Evolutionary conservation across 1,284 basidiomycete species (phyloP).

Genomic region (Veloporphyrellus conicus): DNA sequence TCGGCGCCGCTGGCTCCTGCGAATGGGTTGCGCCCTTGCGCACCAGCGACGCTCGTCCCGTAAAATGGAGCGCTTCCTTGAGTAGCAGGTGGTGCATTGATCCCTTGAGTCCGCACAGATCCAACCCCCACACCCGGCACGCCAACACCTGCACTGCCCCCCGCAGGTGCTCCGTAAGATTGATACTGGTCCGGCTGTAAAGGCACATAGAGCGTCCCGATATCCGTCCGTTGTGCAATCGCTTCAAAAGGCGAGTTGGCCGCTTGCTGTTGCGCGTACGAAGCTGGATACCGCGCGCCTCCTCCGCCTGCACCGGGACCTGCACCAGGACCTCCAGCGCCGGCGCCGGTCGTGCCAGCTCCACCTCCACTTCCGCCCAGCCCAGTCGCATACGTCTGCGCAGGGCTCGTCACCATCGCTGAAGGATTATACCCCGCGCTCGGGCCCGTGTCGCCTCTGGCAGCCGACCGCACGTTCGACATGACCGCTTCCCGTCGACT

Average conservation of each 20-base stretch:
- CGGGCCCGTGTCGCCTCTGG: conserved; percentile 44
- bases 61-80: conserved; percentile 50
- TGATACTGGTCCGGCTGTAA: conserved; percentile 76
- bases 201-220: conserved; percentile 66
- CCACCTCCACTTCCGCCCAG: conserved; percentile 1
- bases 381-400: conserved; percentile 58
- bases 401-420: conserved; percentile 64
- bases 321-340: background rate
- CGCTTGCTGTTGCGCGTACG: conserved; percentile 44
- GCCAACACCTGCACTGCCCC: conserved; percentile 33
- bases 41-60: conserved; percentile 50
- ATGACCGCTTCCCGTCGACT: conserved; percentile 66
- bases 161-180: conserved; percentile 43
- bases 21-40: conserved; percentile 59
- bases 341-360: conserved; percentile 1
- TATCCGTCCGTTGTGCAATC: conserved; percentile 59
- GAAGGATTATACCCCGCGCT: conserved; percentile 44
- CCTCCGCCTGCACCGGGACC: conserved; percentile 4
- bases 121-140: conserved; percentile 21
- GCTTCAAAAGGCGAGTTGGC: conserved; percentile 53
- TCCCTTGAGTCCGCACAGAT: conserved; percentile 42
- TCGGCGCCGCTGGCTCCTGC: conserved; percentile 22
- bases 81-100: conserved; percentile 9
- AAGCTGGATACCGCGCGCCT: conserved; percentile 46
- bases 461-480: conserved; percentile 70